phyloP scores from a whole-genome alignment of 2,329 filamentous ascomycete species.

The Aspergillus proliferans region DNA sequence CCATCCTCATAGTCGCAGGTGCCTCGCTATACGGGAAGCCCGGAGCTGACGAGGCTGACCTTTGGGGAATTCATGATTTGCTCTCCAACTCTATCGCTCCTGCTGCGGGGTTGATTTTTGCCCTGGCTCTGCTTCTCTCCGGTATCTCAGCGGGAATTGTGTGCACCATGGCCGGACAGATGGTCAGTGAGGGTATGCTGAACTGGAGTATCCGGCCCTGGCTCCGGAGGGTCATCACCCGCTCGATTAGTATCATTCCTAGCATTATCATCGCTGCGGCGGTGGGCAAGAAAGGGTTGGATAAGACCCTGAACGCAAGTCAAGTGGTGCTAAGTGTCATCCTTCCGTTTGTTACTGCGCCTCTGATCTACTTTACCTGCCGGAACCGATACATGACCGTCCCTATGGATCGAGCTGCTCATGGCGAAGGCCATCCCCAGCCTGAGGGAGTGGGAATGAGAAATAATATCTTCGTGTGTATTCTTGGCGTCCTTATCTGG shows the following conservation, averaged over 20 bases:
- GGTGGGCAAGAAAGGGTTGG: constrained; percentile 64
- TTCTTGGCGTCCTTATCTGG: constrained; percentile 61
- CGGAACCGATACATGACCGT: constrained; percentile 75
- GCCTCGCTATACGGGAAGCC: constrained; percentile 62
- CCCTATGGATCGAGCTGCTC: constrained; percentile 36
- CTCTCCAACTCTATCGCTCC: constrained; percentile 63
- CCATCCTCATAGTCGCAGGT: constrained; percentile 76
- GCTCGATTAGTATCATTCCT: constrained; percentile 73
- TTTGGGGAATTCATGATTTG: constrained; percentile 75
- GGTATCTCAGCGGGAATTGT: constrained; percentile 78
- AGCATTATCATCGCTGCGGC: constrained; percentile 77
- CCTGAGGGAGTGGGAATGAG: constrained; percentile 55
- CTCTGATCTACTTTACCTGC: constrained; percentile 79
- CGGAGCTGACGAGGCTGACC: constrained; percentile 61
- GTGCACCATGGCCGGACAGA: constrained; percentile 83
- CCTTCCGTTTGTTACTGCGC: constrained; percentile 74
- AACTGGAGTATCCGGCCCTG: constrained; percentile 70
- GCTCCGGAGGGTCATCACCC: constrained; percentile 70
- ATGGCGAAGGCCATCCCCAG: constrained; percentile 21
- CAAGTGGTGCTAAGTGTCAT: constrained; percentile 76
- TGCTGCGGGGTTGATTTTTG: constrained; percentile 76
- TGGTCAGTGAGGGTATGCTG: constrained; percentile 78
- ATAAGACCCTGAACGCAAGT: constrained; percentile 64
- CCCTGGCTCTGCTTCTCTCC: constrained; percentile 70
- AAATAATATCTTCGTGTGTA: constrained; percentile 61